Base-by-base conservation (phyloP, 805 yeast genomes). In the Nakazawaea ernobii region DNA sequence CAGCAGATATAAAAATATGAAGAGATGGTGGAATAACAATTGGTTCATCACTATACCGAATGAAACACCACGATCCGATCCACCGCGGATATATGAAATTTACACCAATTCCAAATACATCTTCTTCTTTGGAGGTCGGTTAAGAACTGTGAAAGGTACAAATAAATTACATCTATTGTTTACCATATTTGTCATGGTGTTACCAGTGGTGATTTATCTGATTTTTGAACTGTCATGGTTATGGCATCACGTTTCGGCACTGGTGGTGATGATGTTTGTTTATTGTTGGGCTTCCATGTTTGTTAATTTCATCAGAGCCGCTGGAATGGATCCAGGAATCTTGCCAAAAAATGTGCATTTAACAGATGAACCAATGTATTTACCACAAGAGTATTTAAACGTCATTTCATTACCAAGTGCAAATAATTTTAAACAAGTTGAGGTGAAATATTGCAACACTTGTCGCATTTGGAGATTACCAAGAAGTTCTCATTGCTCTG, bases 271-370 rank as follows among this genome's bases (percentile, higher is more conserved):
- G 0, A 43, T 81, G 2, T 81, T 82, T 53, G 62, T 74, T 15
- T 86, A 86, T 55, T 57, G 76, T 35, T 82, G 86, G 85, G 41
- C 69, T 4, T 56, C 79, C 36, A 59, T 78, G 1, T n/a, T 78
- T 1, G 42, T 60, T 3, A 73, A 79, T 44, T 79, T 80, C 50
- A 48, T 82, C 7, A 71, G 64, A 48, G 82, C 84, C 0, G 71
- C 85, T 0, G 66, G 77, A 2, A 61, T 74, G 9, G 95, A 87
- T 54, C 87, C 95, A 0, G 95, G 95, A 0, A 61, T 74, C 1
- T 56, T 84, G 9, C 91, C 95, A 0, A 65, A 81, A 50, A 84
- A 84, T 61, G 60, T 83, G 4, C 94, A 87, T 55, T 24, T 80
- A 30, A 74, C 75, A 0, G 73, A 64, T 42, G 65, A 67, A 35